phyloP scores from a whole-genome alignment of 495 filamentous ascomycete genomes.

The Hypoxylon fuscum region DNA sequence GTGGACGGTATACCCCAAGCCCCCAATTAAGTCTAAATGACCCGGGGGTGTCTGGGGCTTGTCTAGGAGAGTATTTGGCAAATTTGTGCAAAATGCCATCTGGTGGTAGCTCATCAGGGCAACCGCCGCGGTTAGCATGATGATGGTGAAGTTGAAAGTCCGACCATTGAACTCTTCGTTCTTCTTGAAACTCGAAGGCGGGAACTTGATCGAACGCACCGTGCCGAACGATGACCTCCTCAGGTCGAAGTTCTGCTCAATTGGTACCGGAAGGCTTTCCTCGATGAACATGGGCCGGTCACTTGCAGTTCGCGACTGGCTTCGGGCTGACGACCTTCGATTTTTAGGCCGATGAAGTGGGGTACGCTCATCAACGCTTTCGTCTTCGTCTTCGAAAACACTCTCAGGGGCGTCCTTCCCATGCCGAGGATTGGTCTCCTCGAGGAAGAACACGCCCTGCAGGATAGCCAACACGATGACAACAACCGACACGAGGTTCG shows the following conservation, averaged over 20 bases:
- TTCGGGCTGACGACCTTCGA: slow-evolving; percentile 10
- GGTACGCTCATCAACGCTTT: slow-evolving; percentile 36
- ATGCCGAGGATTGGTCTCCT: slow-evolving; percentile 77
- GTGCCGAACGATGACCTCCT: slow-evolving; percentile 45
- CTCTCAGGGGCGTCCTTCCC: slow-evolving; percentile 4
- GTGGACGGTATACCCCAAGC: slow-evolving; percentile 70
- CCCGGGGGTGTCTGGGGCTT: slow-evolving; percentile 28
- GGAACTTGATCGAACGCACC: slow-evolving; percentile 35
- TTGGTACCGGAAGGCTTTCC: slow-evolving; percentile 37
- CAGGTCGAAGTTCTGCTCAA: slow-evolving; percentile 43
- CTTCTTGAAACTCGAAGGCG: slow-evolving; percentile 4
- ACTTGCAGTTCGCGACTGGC: slow-evolving; percentile 14
- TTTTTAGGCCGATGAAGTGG: slow-evolving; percentile 24
- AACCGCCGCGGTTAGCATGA: slow-evolving; percentile 41
- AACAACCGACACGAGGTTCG: slow-evolving; percentile 81
- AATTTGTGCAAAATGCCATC: slow-evolving; percentile 45
- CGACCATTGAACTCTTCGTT: slow-evolving; percentile 27
- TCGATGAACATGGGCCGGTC: slow-evolving; percentile 38
- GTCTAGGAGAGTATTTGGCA: slow-evolving; percentile 44
- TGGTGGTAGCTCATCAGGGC: slow-evolving; percentile 45
- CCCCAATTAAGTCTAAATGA: slow-evolving; percentile 54
- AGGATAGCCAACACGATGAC: slow-evolving; percentile 75
- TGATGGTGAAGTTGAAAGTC: slow-evolving; percentile 43
- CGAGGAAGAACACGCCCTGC: slow-evolving; percentile 81
- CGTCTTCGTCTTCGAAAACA: slow-evolving; percentile 30